phyloP scores from a whole-genome alignment of 2,329 filamentous ascomycete species.

The Salinomyces thailandicus region DNA sequence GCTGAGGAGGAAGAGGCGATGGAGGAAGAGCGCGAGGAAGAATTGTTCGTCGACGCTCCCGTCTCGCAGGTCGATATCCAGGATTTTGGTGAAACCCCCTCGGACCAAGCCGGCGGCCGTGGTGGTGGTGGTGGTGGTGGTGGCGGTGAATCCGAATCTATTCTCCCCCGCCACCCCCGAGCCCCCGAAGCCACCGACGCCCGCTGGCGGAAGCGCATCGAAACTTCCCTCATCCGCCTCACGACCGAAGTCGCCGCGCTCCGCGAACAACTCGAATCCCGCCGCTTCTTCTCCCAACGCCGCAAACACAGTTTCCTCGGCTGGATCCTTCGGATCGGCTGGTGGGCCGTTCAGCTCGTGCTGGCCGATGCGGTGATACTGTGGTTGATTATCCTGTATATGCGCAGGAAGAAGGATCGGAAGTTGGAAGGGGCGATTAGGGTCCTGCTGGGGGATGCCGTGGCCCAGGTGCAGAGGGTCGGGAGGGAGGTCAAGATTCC shows the following conservation, averaged over 20 bases:
- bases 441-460: conserved; percentile 45
- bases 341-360: conserved; percentile 61
- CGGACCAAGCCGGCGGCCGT: background rate
- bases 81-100: conserved; percentile 12
- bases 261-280: conserved; percentile 76
- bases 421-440: conserved; percentile 65
- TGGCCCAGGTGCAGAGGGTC: conserved; percentile 26
- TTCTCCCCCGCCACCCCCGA: background rate
- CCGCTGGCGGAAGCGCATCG: conserved; percentile 72
- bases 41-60: conserved; percentile 40
- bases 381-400: conserved; percentile 56
- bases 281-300: conserved; percentile 58
- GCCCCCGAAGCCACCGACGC: conserved; percentile 26
- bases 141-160: conserved; percentile 4
- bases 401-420: conserved; percentile 60
- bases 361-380: conserved; percentile 60
- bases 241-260: conserved; percentile 87
- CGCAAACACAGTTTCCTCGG: conserved; percentile 54
- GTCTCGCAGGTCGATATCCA: conserved; percentile 35
- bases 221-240: conserved; percentile 76
- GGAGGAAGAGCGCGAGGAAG: conserved; percentile 31
- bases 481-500: conserved; percentile 26
- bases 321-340: conserved; percentile 62
- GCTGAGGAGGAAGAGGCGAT: conserved; percentile 32
- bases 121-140: conserved; percentile 7